phyloP scores from a whole-genome alignment of 768 basidiomycete genomes.

The Leccinum disarticulatum region DNA sequence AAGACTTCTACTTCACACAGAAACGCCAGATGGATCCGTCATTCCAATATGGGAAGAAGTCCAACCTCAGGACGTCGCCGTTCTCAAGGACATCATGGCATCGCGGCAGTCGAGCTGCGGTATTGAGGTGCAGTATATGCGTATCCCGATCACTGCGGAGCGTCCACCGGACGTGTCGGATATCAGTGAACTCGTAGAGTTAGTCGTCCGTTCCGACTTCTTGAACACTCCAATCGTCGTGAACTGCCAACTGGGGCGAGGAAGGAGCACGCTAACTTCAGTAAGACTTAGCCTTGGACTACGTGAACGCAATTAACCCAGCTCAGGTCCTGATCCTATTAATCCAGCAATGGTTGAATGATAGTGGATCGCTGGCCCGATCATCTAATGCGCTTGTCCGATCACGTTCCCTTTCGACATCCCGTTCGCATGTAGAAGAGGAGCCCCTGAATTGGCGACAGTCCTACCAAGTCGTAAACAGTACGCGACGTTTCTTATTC shows the following conservation, averaged over 20 bases:
- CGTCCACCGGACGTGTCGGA: conserved; percentile 74
- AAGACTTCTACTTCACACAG: conserved; percentile 87
- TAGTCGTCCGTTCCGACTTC: conserved; percentile 68
- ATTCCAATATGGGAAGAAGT: conserved; percentile 96
- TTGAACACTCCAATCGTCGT: conserved; percentile 81
- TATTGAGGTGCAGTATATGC: conserved; percentile 72
- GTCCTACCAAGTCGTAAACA: conserved; percentile 89
- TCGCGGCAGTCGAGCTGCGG: conserved; percentile 43
- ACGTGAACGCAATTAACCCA: conserved; percentile 3
- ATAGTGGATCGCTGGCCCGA: conserved; percentile 30
- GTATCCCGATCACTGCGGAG: conserved; percentile 94
- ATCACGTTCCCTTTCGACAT: conserved; percentile 45
- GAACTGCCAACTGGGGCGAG: conserved; percentile 94
- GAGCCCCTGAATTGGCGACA: conserved; percentile 42
- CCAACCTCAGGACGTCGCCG: conserved; percentile 63
- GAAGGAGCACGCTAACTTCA: conserved; percentile 88
- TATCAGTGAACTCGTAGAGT: conserved; percentile 72
- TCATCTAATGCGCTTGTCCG: conserved; percentile 32
- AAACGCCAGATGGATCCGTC: conserved; percentile 82
- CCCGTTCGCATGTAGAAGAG: conserved; percentile 31
- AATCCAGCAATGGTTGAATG: conserved; percentile 79
- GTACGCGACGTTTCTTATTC: conserved; percentile 41
- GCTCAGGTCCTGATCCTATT: conserved; percentile 74
- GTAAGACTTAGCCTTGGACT: conserved; percentile 39
- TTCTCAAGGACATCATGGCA: conserved; percentile 88